phyloP scores from a whole-genome alignment of 2,329 filamentous ascomycete genomes.

The Sclerotinia borealis region DNA sequence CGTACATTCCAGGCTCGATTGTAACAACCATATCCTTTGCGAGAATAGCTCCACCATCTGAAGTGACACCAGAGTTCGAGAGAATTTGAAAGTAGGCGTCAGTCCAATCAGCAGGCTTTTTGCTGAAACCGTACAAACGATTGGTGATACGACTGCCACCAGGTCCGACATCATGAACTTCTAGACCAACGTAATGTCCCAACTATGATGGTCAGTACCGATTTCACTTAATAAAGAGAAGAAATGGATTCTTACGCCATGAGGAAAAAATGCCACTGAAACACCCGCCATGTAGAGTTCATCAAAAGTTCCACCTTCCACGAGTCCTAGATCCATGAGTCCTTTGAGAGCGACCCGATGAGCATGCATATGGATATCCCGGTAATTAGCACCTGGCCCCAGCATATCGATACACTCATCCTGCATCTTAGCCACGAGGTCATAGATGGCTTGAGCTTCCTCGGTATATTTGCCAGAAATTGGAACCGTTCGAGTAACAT shows the following conservation, averaged over 20 bases:
- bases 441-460: constrained; percentile 68
- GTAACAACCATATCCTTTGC: constrained; percentile 65
- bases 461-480: constrained; percentile 62
- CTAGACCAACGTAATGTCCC: constrained; percentile 54
- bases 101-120: constrained; percentile 11
- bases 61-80: neutral
- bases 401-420: constrained; percentile 62
- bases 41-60: constrained; percentile 35
- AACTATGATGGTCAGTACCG: constrained; percentile 6
- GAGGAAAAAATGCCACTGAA: constrained; percentile 58
- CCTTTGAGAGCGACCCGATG: constrained; percentile 66
- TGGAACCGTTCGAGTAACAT: constrained; percentile 85
- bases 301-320: constrained; percentile 54
- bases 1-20: constrained; percentile 67
- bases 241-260: constrained; percentile 38
- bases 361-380: constrained; percentile 66
- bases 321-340: constrained; percentile 64
- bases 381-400: constrained; percentile 62
- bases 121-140: constrained; percentile 29
- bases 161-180: constrained; percentile 54
- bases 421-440: constrained; percentile 78
- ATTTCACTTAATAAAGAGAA: neutral
- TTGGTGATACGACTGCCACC: constrained; percentile 27
- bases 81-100: constrained; percentile 18
- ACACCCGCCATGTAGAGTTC: constrained; percentile 49